These are phyloP conservation scores for Pseudevernia furfuracea DNA, from an alignment of 495 filamentous ascomycete species.

Conservation along the genomic window DNA sequence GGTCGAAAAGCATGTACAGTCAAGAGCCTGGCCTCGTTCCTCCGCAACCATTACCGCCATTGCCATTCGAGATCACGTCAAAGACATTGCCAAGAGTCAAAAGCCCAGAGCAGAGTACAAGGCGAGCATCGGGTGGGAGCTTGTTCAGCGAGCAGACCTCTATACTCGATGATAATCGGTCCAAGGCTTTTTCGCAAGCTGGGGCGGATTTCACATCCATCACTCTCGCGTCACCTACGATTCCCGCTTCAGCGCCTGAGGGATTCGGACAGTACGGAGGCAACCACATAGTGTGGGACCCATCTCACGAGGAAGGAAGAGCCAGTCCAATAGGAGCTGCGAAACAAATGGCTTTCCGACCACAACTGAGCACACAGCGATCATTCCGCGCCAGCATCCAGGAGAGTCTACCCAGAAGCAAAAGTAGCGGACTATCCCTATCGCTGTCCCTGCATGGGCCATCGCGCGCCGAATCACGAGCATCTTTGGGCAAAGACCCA, in stretches of 20 bases:
- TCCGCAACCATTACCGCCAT: slow-evolving; percentile 39
- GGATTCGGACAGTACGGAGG: neutral
- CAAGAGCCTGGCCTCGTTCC: slow-evolving; percentile 38
- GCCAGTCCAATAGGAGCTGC: slow-evolving; percentile 7
- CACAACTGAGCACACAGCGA: slow-evolving; percentile 13
- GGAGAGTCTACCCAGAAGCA: slow-evolving; percentile 21
- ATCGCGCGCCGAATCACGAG: slow-evolving; percentile 7
- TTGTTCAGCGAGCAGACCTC: slow-evolving; percentile 44
- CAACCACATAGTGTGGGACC: slow-evolving; percentile 2
- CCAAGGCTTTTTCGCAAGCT: slow-evolving; percentile 15
- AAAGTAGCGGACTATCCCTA: slow-evolving; percentile 23
- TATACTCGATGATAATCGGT: slow-evolving; percentile 37
- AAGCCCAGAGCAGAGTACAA: slow-evolving; percentile 37
- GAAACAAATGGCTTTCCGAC: slow-evolving; percentile 8
- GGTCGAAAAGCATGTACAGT: slow-evolving; percentile 26
- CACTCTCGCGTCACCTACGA: slow-evolving; percentile 2
- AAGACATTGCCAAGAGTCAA: slow-evolving; percentile 34
- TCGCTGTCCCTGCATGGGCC: slow-evolving; percentile 17
- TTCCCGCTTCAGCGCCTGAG: neutral
- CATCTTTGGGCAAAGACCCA: slow-evolving; percentile 2
- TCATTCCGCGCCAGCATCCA: slow-evolving; percentile 22
- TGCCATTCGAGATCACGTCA: slow-evolving; percentile 33
- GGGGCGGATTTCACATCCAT: slow-evolving; percentile 21
- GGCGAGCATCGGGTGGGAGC: slow-evolving; percentile 40
- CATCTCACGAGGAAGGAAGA: neutral